These are phyloP conservation scores for Fusarium oligoseptatum DNA, from an alignment of 2,329 filamentous ascomycete species.

Conservation along the genomic window DNA sequence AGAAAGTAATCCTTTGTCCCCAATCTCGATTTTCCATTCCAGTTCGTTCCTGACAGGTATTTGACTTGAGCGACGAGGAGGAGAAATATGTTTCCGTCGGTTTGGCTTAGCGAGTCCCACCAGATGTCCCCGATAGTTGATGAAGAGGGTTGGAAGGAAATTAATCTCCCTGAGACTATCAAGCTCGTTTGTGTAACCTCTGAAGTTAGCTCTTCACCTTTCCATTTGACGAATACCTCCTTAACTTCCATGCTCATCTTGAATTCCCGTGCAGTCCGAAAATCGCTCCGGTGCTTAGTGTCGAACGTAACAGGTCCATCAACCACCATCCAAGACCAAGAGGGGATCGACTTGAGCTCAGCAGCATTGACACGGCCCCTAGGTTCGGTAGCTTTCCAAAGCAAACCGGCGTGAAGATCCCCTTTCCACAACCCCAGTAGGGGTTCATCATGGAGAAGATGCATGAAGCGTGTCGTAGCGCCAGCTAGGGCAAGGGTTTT, in stretches of 20 bases:
- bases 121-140: background rate
- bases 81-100: background rate
- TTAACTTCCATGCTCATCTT: background rate
- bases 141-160: background rate
- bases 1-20: background rate
- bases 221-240: background rate
- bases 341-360: background rate
- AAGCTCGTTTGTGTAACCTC: background rate
- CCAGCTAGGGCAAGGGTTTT: background rate
- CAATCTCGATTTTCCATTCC: too few species aligned
- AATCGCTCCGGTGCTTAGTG: background rate
- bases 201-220: background rate
- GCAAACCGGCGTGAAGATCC: background rate
- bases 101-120: background rate
- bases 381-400: background rate
- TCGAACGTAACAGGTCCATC: background rate
- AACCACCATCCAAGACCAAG: background rate
- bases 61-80: background rate
- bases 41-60: too few species aligned
- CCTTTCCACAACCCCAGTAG: background rate
- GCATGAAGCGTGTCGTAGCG: background rate
- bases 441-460: background rate
- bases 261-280: rapidly evolving
- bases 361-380: background rate
- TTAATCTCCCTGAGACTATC: background rate